A percentile compares a stretch with the other conserved stretches of the same genome.
Evolutionary conservation across 352 stramenopile species (phyloP).

Genomic region (Phytophthora citrophthora): DNA sequence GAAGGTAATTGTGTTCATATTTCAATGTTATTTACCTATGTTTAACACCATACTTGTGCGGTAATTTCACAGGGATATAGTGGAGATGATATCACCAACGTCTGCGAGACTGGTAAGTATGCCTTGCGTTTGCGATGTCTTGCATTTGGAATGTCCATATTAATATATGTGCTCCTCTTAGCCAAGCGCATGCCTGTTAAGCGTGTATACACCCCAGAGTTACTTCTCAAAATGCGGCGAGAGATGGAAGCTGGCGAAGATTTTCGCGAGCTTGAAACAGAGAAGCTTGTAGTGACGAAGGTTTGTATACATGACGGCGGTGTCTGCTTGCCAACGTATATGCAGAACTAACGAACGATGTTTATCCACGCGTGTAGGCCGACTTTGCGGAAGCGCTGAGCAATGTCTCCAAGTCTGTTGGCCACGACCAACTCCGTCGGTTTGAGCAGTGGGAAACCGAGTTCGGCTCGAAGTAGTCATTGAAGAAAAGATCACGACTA

Average conservation of each 20-base stretch:
- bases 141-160: background rate
- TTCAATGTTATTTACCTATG: background rate
- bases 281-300: constrained; percentile 71
- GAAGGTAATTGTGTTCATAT: constrained; percentile 38
- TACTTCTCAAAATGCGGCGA: constrained; percentile 62
- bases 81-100: constrained; percentile 61
- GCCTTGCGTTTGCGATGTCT: background rate
- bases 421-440: constrained; percentile 72
- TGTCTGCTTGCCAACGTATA: background rate
- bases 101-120: constrained; percentile 54
- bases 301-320: constrained; percentile 13
- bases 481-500: background rate
- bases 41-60: background rate
- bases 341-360: background rate
- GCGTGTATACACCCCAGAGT: constrained; percentile 71
- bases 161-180: constrained; percentile 1
- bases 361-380: constrained; percentile 12
- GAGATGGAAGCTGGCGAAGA: constrained; percentile 51
- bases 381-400: constrained; percentile 71
- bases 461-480: constrained; percentile 79
- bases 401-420: constrained; percentile 88
- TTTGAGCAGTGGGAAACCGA: constrained; percentile 83
- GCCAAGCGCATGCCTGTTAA: constrained; percentile 87
- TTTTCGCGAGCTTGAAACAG: constrained; percentile 52
- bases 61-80: constrained; percentile 49